Evolutionary conservation across 768 basidiomycete genomes (phyloP), one percentile per base, ranked within the genome.

Genomic region (Serendipita sp.): DNA sequence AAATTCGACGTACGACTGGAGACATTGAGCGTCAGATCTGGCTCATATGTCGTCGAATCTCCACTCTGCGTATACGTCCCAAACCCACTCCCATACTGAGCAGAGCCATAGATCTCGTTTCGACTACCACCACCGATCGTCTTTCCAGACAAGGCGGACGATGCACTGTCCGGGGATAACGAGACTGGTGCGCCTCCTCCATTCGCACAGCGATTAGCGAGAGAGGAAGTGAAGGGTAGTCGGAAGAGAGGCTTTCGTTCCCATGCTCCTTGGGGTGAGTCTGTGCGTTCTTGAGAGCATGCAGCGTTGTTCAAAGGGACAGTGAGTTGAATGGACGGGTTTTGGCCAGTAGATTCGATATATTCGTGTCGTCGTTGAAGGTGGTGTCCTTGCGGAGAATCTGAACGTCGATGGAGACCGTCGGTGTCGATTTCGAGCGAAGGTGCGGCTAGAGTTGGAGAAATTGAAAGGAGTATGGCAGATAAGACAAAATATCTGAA

Each of bases 61-160:
- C n/a, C 56, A 37, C 10, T 34, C 37, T 32, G 37, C 11, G 34
- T 24, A 30, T 60, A 60, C 4, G 16, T 24, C 30, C 56, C 56
- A 60, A 28, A 60, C 56, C 56, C 56, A 60, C 56, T 60, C 34
- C 56, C 56, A 37, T 24, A 60, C n/a, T 35, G 18, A n/a, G 56
- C 56, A 5, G 56, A 34, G 16, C 56, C 56, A 38, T 60, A 60
- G 2, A 60, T 38, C 56, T 37, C 18, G 56, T 60, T 60, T 60
- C 56, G 18, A 28, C 16, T 60, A 4, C 56, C 56, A 4, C 16
- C 34, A 8, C 56, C 56, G 34, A 38, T 51, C 48, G 8, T 8
- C 48, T 18, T 18, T n/a, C n/a, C 48, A 18, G 7, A 5, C n/a
- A 51, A 8, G n/a, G 24, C 24, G 24, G 24, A 24, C 24, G 24